Evolutionary conservation across 345 rosid genomes (phyloP).

Genomic region (Carallia pectinifolia): DNA sequence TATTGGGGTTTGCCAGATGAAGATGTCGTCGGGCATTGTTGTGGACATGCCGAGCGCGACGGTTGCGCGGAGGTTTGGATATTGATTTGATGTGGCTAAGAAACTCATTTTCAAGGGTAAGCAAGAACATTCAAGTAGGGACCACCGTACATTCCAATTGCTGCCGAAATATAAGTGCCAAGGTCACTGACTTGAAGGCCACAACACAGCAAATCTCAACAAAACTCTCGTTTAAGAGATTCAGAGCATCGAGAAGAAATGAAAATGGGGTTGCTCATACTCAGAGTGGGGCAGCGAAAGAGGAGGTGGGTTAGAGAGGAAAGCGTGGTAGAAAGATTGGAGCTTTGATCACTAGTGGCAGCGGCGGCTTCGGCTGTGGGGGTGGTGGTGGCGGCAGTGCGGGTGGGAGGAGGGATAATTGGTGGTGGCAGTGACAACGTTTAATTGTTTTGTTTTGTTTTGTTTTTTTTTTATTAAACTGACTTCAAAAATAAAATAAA

Average conservation of each 20-base stretch:
- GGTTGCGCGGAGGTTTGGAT: conserved; percentile 48
- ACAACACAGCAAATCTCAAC: conserved; percentile 40
- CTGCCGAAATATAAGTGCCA: conserved; percentile 27
- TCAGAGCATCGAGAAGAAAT: not conserved
- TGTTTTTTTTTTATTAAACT: too few species aligned
- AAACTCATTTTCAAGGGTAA: conserved; percentile 25
- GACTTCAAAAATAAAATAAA: too few species aligned
- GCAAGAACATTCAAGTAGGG: conserved; percentile 3
- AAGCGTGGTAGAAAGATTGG: too few species aligned
- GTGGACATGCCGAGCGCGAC: conserved; percentile 37
- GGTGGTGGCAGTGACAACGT: too few species aligned
- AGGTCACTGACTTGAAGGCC: conserved; percentile 15
- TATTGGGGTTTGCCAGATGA: conserved; percentile 85
- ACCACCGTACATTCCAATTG: conserved; percentile 32
- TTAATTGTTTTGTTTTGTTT: too few species aligned
- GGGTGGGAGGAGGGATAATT: too few species aligned
- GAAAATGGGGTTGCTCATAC: not conserved
- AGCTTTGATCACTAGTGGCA: too few species aligned
- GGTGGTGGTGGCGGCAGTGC: too few species aligned
- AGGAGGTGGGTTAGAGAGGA: too few species aligned
- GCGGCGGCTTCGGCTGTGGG: too few species aligned
- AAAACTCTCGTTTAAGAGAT: conserved; percentile 3
- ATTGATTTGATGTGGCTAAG: conserved; percentile 28
- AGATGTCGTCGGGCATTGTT: conserved; percentile 66
- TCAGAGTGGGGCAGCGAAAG: not conserved